A percentile compares a stretch with the other conserved stretches of the same genome.
These are phyloP conservation scores for Juglanconis juglandina DNA, from an alignment of 2,329 filamentous ascomycete genomes.

Conservation along the genomic window DNA sequence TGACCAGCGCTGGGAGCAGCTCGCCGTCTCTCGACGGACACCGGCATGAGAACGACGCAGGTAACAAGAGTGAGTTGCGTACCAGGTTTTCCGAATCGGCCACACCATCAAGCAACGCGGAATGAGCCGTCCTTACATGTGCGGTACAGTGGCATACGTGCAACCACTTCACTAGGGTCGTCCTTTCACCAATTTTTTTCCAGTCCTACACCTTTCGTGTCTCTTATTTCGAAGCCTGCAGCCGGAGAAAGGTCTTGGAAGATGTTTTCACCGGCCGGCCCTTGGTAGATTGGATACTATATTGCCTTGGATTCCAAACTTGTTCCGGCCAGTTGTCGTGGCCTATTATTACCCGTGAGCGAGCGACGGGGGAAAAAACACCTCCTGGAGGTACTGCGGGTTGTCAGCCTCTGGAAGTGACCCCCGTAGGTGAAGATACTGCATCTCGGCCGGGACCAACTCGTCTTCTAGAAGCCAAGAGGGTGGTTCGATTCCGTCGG, in stretches of 20 bases:
- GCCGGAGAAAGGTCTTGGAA: too few relatives aligned
- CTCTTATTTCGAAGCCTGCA: too few relatives aligned
- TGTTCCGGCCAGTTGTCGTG: neutral
- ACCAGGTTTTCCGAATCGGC: conserved; percentile 1
- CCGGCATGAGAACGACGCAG: neutral
- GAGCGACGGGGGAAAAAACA: too few relatives aligned
- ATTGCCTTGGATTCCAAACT: too few relatives aligned
- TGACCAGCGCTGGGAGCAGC: neutral
- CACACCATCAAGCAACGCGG: neutral
- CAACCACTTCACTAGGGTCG: neutral
- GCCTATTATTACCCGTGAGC: too few relatives aligned
- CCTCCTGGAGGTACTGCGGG: neutral
- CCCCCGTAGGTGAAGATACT: too few relatives aligned
- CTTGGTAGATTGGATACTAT: too few relatives aligned
- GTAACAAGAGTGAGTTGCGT: neutral
- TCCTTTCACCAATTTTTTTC: too few relatives aligned
- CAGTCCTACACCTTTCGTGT: neutral
- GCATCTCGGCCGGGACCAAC: too few relatives aligned
- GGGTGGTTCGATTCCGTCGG: conserved; percentile 13
- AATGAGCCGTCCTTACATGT: neutral
- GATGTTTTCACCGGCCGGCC: too few relatives aligned
- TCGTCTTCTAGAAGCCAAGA: neutral
- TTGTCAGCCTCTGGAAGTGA: neutral
- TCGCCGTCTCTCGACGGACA: neutral
- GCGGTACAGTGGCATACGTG: neutral